Percentiles rank a stretch among this genome's conserved stretches.
These are phyloP conservation scores for Diaporthe vaccinii DNA, from an alignment of 2,329 filamentous ascomycete species.

Conservation along the genomic window DNA sequence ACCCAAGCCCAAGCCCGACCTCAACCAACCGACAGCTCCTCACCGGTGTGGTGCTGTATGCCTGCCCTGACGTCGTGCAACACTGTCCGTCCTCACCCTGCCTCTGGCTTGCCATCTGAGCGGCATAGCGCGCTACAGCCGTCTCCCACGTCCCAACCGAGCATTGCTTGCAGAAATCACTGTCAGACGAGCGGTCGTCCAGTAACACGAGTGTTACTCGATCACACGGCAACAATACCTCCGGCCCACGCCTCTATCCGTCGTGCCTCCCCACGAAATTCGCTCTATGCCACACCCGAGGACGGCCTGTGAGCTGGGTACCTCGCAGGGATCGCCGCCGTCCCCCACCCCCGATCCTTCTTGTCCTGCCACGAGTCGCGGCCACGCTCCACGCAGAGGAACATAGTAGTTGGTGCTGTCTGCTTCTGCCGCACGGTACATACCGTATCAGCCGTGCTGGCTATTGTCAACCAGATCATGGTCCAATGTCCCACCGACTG, in stretches of 20 bases:
- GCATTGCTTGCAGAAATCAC: constrained; percentile 39
- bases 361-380: constrained; percentile 30
- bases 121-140: constrained; percentile 23
- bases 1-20: constrained; percentile 23
- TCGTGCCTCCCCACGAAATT: constrained; percentile 13
- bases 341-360: constrained; percentile 18
- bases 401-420: neutral
- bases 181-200: constrained; percentile 28
- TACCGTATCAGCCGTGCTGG: neutral
- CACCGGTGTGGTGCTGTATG: constrained; percentile 30
- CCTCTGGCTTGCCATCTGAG: constrained; percentile 12
- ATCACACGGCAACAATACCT: constrained; percentile 33
- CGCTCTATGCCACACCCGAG: constrained; percentile 33
- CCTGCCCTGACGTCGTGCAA: constrained; percentile 31
- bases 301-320: constrained; percentile 32
- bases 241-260: constrained; percentile 37
- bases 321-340: constrained; percentile 32
- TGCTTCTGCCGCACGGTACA: constrained; percentile 27
- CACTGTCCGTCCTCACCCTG: constrained; percentile 9
- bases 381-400: constrained; percentile 18
- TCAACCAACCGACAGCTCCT: constrained; percentile 30
- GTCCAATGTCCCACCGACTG: constrained; percentile 10
- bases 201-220: constrained; percentile 35
- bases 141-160: constrained; percentile 33
- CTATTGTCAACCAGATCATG: constrained; percentile 24